Base-by-base conservation (phyloP, 768 basidiomycete genomes). In the Pholiota microspora region DNA sequence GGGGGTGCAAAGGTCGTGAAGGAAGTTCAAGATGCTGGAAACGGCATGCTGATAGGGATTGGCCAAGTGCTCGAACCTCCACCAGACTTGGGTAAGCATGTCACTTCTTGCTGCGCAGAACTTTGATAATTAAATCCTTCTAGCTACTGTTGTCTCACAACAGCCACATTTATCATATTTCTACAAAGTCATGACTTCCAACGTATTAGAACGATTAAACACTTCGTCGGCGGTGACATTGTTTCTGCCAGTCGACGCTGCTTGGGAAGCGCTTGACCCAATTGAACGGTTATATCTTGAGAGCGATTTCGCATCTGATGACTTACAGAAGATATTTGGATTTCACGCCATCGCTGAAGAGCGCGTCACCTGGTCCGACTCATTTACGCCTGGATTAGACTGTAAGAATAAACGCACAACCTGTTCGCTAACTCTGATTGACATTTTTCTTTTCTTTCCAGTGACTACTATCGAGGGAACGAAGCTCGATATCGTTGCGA, bases 241-340 rank as follows among this genome's bases (percentile, higher is more conserved):
- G 25, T 99, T 99, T 68, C 81, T 96, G 6, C 96, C 97, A 0
- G 77, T 88, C 23, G 81, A 97, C 67, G 71, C 80, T 31, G 97
- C 96, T 10, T 98, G 93, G 86, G 71, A 85, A n/a, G 71, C 70
- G 8, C 74, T 99, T 31, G 80, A 91, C 57, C 77, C 76, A 7
- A 80, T 92, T 48, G 94, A 98, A 67, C 82, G 86, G 42, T 68
- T 89, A 3, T 99, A 97, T 68, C 77, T 99, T 10, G 91, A 95
- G 71, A 94, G 91, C 62, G 83, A 85, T 56, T 96, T 88, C 61
- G 92, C 95, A 0, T 74, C 80, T 12, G 84, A 89, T 59, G 97
- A 97, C 63, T 76, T 96, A 18, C 72, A 71, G 10, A 83, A 82
- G 42, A 90, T 98, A 48, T 64, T 97, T 25, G 84, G 88, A 56